Evolutionary conservation across 2,329 filamentous ascomycete species (phyloP).

Genomic region (Aspergillus fijiensis): DNA sequence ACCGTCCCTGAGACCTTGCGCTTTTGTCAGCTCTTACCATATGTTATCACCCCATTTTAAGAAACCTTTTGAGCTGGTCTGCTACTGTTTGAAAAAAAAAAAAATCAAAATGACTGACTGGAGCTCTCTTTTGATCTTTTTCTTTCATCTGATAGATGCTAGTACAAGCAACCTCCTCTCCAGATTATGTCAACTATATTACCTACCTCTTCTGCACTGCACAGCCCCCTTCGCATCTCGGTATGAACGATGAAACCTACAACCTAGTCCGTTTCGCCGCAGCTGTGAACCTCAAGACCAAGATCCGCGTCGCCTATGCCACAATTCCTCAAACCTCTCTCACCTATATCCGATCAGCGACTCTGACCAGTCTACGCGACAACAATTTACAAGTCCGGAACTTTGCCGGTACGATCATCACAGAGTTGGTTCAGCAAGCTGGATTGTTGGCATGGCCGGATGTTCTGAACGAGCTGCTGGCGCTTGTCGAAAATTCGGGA

Average conservation of each 20-base stretch:
- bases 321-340: constrained; percentile 72
- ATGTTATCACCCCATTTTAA: neutral
- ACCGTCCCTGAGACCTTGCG: neutral
- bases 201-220: constrained; percentile 81
- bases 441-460: constrained; percentile 90
- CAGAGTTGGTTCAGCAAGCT: constrained; percentile 80
- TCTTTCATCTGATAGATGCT: constrained; percentile 68
- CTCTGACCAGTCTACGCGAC: constrained; percentile 79
- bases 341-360: constrained; percentile 73
- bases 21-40: neutral
- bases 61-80: constrained; percentile 5
- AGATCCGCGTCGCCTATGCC: constrained; percentile 73
- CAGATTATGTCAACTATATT: constrained; percentile 96
- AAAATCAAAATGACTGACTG: constrained; percentile 20
- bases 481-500: constrained; percentile 72
- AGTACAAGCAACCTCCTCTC: constrained; percentile 78
- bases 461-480: constrained; percentile 77
- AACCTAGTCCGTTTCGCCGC: constrained; percentile 79
- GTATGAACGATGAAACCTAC: constrained; percentile 64
- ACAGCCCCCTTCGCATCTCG: constrained; percentile 54
- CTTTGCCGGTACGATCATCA: constrained; percentile 89
- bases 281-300: constrained; percentile 94
- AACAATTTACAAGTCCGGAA: constrained; percentile 77
- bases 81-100: constrained; percentile 1
- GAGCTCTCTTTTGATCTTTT: constrained; percentile 1